Evolutionary conservation across 129 eudicot species (phyloP).

Genomic region (carrot (Daucus carota)): DNA sequence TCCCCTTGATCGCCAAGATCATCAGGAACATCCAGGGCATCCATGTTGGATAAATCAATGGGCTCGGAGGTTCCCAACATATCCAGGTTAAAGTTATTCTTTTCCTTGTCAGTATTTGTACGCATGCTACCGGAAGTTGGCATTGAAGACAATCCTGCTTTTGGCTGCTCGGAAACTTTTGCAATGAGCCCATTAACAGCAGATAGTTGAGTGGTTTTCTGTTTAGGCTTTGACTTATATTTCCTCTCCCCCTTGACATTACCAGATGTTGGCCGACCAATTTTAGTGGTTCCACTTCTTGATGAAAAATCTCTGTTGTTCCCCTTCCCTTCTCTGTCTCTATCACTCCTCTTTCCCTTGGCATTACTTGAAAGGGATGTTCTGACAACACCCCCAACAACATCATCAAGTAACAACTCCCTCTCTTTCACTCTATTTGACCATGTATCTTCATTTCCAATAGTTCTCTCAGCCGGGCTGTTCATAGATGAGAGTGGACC

Average conservation of each 20-base stretch:
- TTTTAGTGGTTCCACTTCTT: slow-evolving; percentile 45
- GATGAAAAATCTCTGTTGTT: slow-evolving; percentile 33
- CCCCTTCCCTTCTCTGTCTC: slow-evolving; percentile 78
- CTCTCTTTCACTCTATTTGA: slow-evolving; percentile 56
- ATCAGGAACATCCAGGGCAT: slow-evolving; percentile 52
- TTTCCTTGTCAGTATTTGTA: slow-evolving; percentile 28
- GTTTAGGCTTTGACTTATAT: slow-evolving; percentile 63
- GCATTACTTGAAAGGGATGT: slow-evolving; percentile 52
- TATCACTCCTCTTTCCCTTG: slow-evolving; percentile 80
- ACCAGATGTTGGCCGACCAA: slow-evolving; percentile 50
- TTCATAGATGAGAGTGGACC: slow-evolving; percentile 22
- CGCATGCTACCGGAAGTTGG: slow-evolving; percentile 32
- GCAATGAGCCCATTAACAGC: slow-evolving; percentile 51
- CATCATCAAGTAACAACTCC: slow-evolving; percentile 68
- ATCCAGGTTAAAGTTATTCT: slow-evolving; percentile 27
- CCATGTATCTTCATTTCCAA: slow-evolving; percentile 53
- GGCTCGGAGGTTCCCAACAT: slow-evolving; percentile 36
- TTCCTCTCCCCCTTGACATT: slow-evolving; percentile 70
- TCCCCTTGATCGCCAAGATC: slow-evolving; percentile 72
- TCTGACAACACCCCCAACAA: slow-evolving; percentile 45
- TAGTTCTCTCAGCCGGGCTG: slow-evolving; percentile 35
- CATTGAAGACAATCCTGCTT: slow-evolving; percentile 29
- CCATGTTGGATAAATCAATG: slow-evolving; percentile 56
- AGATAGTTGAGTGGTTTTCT: slow-evolving; percentile 62
- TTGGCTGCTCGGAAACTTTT: slow-evolving; percentile 48